Evolutionary conservation across 176 grass and related monocot species (phyloP), one percentile per base, ranked within the genome.

Genomic region (Zea luxurians): DNA sequence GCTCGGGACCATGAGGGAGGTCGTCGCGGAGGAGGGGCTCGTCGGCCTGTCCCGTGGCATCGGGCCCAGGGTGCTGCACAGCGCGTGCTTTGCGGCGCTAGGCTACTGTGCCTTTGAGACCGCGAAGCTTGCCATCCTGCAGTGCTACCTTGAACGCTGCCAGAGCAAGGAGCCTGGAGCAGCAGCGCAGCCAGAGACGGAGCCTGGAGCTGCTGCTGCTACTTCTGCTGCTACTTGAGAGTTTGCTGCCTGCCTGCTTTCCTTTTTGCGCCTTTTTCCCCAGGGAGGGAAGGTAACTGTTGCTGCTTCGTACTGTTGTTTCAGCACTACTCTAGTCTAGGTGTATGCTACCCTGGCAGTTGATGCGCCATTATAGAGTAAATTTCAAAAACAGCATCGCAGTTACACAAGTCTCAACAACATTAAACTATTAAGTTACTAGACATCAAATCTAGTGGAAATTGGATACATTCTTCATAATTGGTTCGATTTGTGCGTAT

Each of bases 91-190:
- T 6, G 89, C 96, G 0, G 96, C 96, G 1, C 50, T 98, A 18
- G 96, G 96, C 0, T 95, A 98, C 88, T 98, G 77, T 6, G 83
- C 96, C 59, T 98, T 98, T 0, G 96, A 98, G 83, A 98, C 92
- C 0, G 91, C 82, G 8, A 94, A 90, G 78, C 82, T 95, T 12
- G 86, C 83, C 9, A 92, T 98, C 35, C 75, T 93, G 36, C 81
- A 90, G 49, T 71, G 78, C 18, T 92, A 92, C 67, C 49, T 91
- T 4, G 83, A 90, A 60, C 60, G 65, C 35, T 88, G 85, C 27
- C 37, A 89, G 15, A 86, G 81, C 40, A 81, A 79, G 27, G 27
- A 27, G 27, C 27, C 27, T 27, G 27, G 27, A 27, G 27, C 27
- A 27, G 27, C 27, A 27, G 27, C 27, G 27, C 27, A 27, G 27